These are phyloP conservation scores for Linum lewisii DNA, from an alignment of 345 rosid species.

Conservation along the genomic window DNA sequence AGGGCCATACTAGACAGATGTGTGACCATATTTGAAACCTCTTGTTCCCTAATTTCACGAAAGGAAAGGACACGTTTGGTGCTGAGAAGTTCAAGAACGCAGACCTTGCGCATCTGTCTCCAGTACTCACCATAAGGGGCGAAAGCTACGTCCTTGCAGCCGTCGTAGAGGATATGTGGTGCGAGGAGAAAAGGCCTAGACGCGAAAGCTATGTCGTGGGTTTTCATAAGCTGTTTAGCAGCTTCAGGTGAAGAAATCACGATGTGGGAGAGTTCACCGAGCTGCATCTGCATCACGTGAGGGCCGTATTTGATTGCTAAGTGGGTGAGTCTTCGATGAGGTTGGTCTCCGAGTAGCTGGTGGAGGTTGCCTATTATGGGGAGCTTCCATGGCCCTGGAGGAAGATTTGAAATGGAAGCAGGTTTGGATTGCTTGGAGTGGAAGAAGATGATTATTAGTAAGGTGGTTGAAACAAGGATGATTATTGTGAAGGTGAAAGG, in stretches of 20 bases:
- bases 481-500: too few species aligned
- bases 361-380: not conserved
- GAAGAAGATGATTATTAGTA: too few species aligned
- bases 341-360: not conserved
- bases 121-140: not conserved
- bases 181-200: not conserved
- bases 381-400: not conserved
- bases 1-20: not conserved
- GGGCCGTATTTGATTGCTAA: not conserved
- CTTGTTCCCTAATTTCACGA: not conserved
- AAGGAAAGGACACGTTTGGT: not conserved
- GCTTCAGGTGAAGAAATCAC: not conserved
- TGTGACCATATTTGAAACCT: not conserved
- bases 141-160: not conserved
- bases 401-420: not conserved
- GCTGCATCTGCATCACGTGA: not conserved
- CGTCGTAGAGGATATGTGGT: not conserved
- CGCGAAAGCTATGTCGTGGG: not conserved
- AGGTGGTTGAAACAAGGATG: too few species aligned
- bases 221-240: not conserved
- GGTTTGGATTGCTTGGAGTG: not conserved
- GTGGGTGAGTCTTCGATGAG: not conserved
- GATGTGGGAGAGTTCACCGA: not conserved
- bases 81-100: not conserved
- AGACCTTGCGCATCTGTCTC: not conserved